Evolutionary conservation across 345 rosid genomes (phyloP).

Genomic region (Citrus maxima): DNA sequence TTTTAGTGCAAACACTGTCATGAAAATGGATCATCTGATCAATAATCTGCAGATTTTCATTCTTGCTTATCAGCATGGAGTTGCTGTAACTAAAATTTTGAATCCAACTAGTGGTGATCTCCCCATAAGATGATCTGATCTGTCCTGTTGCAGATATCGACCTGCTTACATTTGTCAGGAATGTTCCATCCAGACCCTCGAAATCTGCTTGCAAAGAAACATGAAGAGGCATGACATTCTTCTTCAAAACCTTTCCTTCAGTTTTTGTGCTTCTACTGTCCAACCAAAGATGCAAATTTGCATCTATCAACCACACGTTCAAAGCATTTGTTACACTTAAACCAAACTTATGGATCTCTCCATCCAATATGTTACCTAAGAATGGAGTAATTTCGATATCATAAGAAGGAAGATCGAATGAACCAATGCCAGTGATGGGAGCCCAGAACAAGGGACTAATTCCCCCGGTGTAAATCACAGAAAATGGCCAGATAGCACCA

Average conservation of each 20-base stretch:
- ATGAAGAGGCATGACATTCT: conserved; percentile 32
- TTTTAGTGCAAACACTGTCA: conserved; percentile 41
- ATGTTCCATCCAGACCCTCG: conserved; percentile 55
- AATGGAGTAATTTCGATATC: conserved; percentile 73
- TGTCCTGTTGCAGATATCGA: conserved; percentile 53
- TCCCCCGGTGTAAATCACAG: conserved; percentile 82
- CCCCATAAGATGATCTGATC: conserved; percentile 67
- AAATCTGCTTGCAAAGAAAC: conserved; percentile 39
- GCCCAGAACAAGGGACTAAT: conserved; percentile 82
- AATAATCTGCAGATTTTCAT: conserved; percentile 56
- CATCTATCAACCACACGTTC: conserved; percentile 83
- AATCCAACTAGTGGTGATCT: conserved; percentile 39
- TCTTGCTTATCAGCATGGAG: conserved; percentile 49
- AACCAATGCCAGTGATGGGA: conserved; percentile 72
- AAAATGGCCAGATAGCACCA: conserved; percentile 87
- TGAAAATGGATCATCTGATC: conserved; percentile 53
- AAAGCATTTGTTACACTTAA: conserved; percentile 78
- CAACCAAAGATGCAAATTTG: conserved; percentile 92
- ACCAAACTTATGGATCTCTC: conserved; percentile 51
- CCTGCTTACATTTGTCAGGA: conserved; percentile 48
- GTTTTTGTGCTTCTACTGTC: conserved; percentile 43
- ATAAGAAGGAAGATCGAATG: conserved; percentile 78
- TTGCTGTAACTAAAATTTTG: conserved; percentile 56
- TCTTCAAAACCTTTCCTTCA: conserved; percentile 52
- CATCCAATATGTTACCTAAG: conserved; percentile 66